phyloP scores from a whole-genome alignment of 2,329 filamentous ascomycete species.

The Penicillium sp. region DNA sequence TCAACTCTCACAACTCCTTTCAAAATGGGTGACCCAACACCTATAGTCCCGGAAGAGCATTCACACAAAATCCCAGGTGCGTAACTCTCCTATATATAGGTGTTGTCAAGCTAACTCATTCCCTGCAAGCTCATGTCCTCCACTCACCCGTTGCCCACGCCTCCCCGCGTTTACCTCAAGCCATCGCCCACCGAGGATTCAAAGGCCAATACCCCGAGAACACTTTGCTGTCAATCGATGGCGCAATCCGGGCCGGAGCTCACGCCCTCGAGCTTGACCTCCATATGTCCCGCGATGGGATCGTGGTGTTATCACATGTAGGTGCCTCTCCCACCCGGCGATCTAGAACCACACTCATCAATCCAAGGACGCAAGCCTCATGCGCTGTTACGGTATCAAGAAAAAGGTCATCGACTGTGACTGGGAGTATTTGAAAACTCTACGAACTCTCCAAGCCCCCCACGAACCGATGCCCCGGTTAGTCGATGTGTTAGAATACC shows the following conservation, averaged over 20 bases:
- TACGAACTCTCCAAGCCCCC: slow-evolving; percentile 68
- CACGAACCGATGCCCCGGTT: slow-evolving; percentile 72
- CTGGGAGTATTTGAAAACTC: slow-evolving; percentile 69
- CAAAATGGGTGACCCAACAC: slow-evolving; percentile 9
- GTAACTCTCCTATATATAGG: background rate
- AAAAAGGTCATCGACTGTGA: slow-evolving; percentile 72
- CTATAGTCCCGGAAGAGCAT: background rate
- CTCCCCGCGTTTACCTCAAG: slow-evolving; percentile 31
- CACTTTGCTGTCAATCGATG: slow-evolving; percentile 73
- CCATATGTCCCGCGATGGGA: slow-evolving; percentile 76
- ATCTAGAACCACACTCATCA: slow-evolving; percentile 4
- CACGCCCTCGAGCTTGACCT: slow-evolving; percentile 87
- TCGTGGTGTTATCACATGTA: slow-evolving; percentile 83
- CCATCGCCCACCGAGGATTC: slow-evolving; percentile 48
- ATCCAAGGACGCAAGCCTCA: slow-evolving; percentile 69
- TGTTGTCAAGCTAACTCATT: slow-evolving; percentile 3
- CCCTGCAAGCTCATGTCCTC: slow-evolving; percentile 16
- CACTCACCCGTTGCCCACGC: slow-evolving; percentile 7
- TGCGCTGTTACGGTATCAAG: slow-evolving; percentile 77
- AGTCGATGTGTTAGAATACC: slow-evolving; percentile 69
- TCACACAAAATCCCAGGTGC: slow-evolving; percentile 10
- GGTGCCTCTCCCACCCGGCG: slow-evolving; percentile 21
- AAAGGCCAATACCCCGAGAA: slow-evolving; percentile 82
- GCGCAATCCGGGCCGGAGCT: slow-evolving; percentile 70
- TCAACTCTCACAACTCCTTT: background rate